Percentiles rank a stretch among this genome's conserved stretches.
phyloP scores from a whole-genome alignment of 2,329 filamentous ascomycete species.

The Botrytis pseudocinerea region DNA sequence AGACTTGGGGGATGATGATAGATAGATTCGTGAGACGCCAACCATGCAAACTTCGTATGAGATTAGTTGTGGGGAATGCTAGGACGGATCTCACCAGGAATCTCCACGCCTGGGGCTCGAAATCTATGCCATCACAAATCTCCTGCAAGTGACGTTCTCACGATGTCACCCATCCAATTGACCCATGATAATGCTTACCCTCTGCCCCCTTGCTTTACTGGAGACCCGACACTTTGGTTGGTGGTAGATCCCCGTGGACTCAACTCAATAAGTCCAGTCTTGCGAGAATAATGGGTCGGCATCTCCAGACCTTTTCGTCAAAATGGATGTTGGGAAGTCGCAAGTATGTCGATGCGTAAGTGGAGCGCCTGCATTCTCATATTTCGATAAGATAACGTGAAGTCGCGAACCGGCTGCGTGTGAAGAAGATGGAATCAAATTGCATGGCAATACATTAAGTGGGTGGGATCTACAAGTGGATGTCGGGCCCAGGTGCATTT shows the following conservation, averaged over 20 bases:
- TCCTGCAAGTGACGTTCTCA: constrained; percentile 15
- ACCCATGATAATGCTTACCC: neutral
- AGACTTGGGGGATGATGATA: neutral
- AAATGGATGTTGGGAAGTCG: neutral
- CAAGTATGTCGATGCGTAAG: neutral
- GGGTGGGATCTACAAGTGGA: constrained; percentile 1
- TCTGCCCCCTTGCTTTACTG: neutral
- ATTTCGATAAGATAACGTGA: neutral
- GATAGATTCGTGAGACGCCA: constrained; percentile 8
- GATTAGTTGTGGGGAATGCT: constrained; percentile 7
- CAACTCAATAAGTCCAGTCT: constrained; percentile 9
- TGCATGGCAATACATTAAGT: neutral
- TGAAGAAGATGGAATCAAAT: neutral
- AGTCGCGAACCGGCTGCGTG: neutral
- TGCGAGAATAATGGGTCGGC: constrained; percentile 8
- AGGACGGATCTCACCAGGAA: neutral
- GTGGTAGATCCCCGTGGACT: neutral
- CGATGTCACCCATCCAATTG: constrained; percentile 1
- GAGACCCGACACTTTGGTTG: constrained; percentile 10
- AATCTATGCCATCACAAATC: neutral
- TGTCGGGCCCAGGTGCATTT: neutral
- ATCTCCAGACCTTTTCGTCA: neutral
- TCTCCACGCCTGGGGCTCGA: constrained; percentile 5
- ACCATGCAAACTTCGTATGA: neutral
- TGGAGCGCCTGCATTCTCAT: neutral